These are phyloP conservation scores for Geotrichum restrictum DNA, from an alignment of 1,139 yeast species.

Conservation along the genomic window DNA sequence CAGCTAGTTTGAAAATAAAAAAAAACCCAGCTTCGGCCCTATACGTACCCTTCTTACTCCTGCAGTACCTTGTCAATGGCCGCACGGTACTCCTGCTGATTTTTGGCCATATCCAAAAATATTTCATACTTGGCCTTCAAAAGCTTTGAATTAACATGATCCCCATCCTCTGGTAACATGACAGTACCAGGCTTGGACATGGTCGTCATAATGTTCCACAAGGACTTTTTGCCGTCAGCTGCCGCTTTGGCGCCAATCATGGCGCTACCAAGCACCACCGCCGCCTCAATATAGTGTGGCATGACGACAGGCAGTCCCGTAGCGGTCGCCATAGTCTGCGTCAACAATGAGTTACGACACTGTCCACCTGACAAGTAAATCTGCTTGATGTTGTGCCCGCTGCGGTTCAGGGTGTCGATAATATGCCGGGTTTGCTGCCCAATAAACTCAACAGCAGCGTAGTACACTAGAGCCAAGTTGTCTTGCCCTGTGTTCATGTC, in stretches of 20 bases:
- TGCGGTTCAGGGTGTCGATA: constrained; percentile 71
- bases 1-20: no score
- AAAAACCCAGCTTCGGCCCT: no score
- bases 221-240: constrained; percentile 34
- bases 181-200: constrained; percentile 82
- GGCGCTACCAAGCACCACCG: constrained; percentile 95
- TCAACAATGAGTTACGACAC: constrained; percentile 82
- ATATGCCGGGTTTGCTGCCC: constrained; percentile 97
- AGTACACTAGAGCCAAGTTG: constrained; percentile 77
- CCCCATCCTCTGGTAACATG: constrained; percentile 58
- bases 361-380: constrained; percentile 96
- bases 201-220: constrained; percentile 84
- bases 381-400: constrained; percentile 72
- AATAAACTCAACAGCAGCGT: constrained; percentile 94
- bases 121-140: constrained; percentile 75
- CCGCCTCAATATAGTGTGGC: constrained; percentile 93
- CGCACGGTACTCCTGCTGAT: constrained; percentile 71
- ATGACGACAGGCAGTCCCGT: constrained; percentile 89
- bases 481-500: constrained; percentile 85
- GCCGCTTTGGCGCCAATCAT: constrained; percentile 93
- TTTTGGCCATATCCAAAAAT: constrained; percentile 79
- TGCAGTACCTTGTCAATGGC: constrained; percentile 50
- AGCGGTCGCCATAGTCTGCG: constrained; percentile 87
- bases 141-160: constrained; percentile 63
- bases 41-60: no score